Evolutionary conservation across 257 asterid genomes (phyloP).

Genomic region (Haberlea rhodopensis): DNA sequence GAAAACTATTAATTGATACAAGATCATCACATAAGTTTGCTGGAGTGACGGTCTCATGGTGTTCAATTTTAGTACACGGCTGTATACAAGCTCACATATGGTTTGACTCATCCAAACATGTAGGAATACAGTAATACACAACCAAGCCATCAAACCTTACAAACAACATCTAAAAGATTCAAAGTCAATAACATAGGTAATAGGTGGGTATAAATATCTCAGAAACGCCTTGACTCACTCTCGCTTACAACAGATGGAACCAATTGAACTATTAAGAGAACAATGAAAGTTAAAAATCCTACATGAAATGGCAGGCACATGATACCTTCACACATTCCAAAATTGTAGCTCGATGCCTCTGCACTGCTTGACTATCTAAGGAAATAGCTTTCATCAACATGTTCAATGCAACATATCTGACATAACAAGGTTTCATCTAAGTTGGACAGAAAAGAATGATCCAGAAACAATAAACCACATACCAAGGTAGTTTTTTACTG

Average conservation of each 20-base stretch:
- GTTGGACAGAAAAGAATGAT: constrained; percentile 28
- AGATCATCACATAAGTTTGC: not conserved
- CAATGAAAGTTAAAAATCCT: not conserved
- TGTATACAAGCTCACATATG: constrained; percentile 1
- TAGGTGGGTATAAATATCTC: not conserved
- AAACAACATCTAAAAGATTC: constrained; percentile 12
- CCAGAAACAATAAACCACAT: constrained; percentile 21
- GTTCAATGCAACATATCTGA: constrained; percentile 96
- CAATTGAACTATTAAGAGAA: constrained; percentile 5
- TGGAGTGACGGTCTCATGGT: not conserved
- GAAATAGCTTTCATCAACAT: constrained; percentile 95
- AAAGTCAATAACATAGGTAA: constrained; percentile 10
- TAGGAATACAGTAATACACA: not conserved
- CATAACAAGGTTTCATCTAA: constrained; percentile 28
- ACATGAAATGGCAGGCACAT: constrained; percentile 3
- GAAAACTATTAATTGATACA: constrained; percentile 16
- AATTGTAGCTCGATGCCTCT: constrained; percentile 95
- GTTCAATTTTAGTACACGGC: constrained; percentile 1
- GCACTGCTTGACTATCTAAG: constrained; percentile 96
- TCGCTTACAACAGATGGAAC: constrained; percentile 24
- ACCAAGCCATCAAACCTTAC: constrained; percentile 14
- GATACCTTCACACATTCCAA: constrained; percentile 96
- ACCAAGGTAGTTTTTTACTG: constrained; percentile 18
- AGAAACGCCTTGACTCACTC: constrained; percentile 15
- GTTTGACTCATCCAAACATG: constrained; percentile 20